phyloP scores from a whole-genome alignment of 192 early-diverging fungal genomes.

The Rhizoclosmatium globosum region DNA sequence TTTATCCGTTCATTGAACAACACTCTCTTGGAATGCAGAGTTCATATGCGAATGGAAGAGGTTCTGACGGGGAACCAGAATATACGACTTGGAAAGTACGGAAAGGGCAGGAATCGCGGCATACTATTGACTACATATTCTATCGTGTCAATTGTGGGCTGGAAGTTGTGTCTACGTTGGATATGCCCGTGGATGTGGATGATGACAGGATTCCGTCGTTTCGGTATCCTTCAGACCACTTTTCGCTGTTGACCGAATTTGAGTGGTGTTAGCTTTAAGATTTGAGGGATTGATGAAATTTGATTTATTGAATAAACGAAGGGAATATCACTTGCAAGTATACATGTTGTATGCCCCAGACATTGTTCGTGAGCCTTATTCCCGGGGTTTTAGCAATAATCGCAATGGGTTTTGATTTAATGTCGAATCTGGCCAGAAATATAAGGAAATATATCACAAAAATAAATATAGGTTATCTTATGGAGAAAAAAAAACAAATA shows the following conservation, averaged over 20 bases:
- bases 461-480: too few species aligned
- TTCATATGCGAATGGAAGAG: not conserved
- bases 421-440: too few species aligned
- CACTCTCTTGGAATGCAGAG: not conserved
- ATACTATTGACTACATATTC: not conserved
- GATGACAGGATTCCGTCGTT: not conserved
- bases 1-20: not conserved
- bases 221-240: not conserved
- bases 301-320: too few species aligned
- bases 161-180: not conserved
- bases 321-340: too few species aligned
- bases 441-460: too few species aligned
- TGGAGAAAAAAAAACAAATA: too few species aligned
- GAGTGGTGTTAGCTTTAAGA: too few species aligned
- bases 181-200: not conserved
- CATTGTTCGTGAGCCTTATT: too few species aligned
- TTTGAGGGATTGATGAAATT: too few species aligned
- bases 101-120: not conserved
- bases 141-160: not conserved
- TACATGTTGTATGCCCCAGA: too few species aligned
- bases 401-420: too few species aligned
- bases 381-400: too few species aligned
- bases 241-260: not conserved
- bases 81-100: not conserved
- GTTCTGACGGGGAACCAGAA: not conserved